Conservation (phyloP, 495 filamentous ascomycete genomes). For the Neurospora pannonica region DNA sequence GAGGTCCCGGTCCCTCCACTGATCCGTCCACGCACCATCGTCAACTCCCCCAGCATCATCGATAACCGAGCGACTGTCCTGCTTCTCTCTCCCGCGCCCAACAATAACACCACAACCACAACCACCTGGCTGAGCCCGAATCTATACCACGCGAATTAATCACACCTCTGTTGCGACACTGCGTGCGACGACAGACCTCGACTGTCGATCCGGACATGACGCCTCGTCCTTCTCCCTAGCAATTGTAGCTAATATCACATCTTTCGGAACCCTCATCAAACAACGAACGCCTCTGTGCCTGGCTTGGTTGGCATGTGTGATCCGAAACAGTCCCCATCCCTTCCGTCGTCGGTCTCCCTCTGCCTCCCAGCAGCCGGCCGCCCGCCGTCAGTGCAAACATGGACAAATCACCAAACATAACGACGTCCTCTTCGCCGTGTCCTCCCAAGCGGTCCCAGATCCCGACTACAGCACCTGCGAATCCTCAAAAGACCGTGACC, state of each 20-base stretch:
- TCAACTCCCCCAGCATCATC: background rate
- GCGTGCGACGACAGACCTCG: background rate
- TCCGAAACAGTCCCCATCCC: slow-evolving; percentile 10
- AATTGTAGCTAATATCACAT: slow-evolving; percentile 1
- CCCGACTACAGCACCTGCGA: background rate
- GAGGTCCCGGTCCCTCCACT: slow-evolving; percentile 7
- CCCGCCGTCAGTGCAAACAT: slow-evolving; percentile 18
- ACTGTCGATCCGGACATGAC: background rate
- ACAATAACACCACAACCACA: background rate
- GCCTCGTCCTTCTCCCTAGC: background rate
- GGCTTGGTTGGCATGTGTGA: slow-evolving; percentile 25
- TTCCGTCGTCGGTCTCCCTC: slow-evolving; percentile 1
- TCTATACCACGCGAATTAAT: background rate
- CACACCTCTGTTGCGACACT: background rate
- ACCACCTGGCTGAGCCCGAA: background rate
- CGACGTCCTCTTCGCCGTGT: slow-evolving; percentile 3
- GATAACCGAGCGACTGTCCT: background rate
- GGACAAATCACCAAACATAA: slow-evolving; percentile 24
- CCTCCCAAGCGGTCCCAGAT: slow-evolving; percentile 6
- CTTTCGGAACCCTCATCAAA: slow-evolving; percentile 14
- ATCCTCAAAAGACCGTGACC: background rate
- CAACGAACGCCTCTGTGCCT: slow-evolving; percentile 8
- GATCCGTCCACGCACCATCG: background rate
- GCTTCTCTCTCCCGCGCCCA: background rate
- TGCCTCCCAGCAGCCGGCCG: slow-evolving; percentile 3